Evolutionary conservation across 164 flowering plant species (phyloP).

Genomic region (Litsea cubeba): DNA sequence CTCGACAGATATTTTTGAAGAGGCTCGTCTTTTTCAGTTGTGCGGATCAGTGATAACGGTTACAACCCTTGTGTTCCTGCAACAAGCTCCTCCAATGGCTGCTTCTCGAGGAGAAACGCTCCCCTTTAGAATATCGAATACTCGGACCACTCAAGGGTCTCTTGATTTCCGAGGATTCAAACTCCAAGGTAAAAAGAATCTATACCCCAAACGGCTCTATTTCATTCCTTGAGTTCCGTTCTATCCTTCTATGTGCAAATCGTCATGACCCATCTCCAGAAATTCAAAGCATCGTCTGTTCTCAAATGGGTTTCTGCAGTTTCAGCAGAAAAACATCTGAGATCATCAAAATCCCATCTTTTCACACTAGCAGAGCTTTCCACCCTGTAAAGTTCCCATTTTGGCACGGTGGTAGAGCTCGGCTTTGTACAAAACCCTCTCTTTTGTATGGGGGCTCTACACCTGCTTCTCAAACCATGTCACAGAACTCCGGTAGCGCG

Average conservation of each 20-base stretch:
- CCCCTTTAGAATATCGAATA: background rate
- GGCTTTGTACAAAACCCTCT: background rate
- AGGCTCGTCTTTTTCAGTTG: no score
- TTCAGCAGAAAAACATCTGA: background rate
- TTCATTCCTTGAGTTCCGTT: background rate
- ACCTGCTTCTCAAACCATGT: background rate
- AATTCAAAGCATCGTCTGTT: background rate
- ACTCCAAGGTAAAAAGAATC: background rate
- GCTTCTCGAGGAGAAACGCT: background rate
- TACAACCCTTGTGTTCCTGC: background rate
- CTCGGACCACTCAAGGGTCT: background rate
- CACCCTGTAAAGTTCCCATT: background rate
- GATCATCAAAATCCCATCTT: constrained; percentile 1
- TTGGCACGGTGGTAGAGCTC: background rate
- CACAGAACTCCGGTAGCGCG: background rate
- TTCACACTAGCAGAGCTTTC: background rate
- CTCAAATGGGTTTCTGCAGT: background rate
- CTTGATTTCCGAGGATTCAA: background rate
- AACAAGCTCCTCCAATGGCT: background rate
- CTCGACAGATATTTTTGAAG: no score
- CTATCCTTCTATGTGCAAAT: background rate
- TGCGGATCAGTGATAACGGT: no score
- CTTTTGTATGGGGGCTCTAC: background rate
- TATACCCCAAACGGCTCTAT: constrained; percentile 7
- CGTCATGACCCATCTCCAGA: constrained; percentile 7